Evolutionary conservation across 306 rosid genomes (phyloP).

Genomic region (Malus sieversii): DNA sequence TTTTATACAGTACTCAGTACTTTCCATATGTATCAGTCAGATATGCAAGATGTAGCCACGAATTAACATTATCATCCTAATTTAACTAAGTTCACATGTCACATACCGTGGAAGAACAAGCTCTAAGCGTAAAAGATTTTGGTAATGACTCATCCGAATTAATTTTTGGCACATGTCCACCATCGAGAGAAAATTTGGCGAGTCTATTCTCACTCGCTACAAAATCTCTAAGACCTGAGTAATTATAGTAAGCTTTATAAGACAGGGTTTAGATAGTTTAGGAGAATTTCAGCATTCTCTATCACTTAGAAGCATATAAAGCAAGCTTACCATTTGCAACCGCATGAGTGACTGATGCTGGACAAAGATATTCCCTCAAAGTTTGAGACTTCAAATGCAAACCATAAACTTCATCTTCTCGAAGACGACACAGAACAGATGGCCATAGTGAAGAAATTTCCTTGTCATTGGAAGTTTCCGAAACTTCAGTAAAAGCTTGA

Average conservation of each 20-base stretch:
- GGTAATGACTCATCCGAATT: conserved; percentile 19
- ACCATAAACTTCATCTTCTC: conserved; percentile 67
- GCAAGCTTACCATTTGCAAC: conserved; percentile 24
- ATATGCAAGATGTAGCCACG: not conserved
- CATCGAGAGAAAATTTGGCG: conserved; percentile 17
- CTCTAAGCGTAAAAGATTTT: conserved; percentile 36
- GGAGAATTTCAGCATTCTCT: not conserved
- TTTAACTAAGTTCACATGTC: conserved; percentile 27
- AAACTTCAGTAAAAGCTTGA: conserved; percentile 51
- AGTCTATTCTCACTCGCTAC: conserved; percentile 32
- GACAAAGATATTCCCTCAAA: conserved; percentile 12
- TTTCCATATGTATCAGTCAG: not conserved
- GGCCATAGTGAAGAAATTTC: conserved; percentile 70
- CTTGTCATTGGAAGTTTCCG: conserved; percentile 42
- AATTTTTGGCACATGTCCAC: conserved; percentile 27
- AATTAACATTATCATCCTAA: not conserved
- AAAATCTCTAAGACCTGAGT: conserved; percentile 37
- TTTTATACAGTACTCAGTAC: not conserved
- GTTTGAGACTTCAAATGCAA: conserved; percentile 31
- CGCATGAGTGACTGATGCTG: conserved; percentile 8
- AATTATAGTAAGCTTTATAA: conserved; percentile 18
- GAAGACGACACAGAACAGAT: conserved; percentile 67
- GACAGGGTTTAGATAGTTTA: not conserved
- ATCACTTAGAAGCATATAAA: not conserved
- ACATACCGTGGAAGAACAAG: conserved; percentile 74